Base-by-base conservation (phyloP, 75 land plant genomes). In the Cupressus sempervirens region DNA sequence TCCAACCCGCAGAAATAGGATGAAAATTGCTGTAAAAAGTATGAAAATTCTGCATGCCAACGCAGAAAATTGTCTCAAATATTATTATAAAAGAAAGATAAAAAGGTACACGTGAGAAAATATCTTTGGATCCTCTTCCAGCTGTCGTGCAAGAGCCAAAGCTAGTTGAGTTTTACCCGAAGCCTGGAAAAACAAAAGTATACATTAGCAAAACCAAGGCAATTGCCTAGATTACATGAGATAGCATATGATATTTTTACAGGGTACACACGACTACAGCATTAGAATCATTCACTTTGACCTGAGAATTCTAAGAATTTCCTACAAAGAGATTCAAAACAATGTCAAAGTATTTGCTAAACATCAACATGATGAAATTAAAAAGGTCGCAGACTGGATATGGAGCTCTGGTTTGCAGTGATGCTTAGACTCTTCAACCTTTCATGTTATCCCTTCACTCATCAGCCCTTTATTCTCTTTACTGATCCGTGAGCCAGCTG, bases 111-210 rank as follows among this genome's bases (percentile, higher is more conserved):
- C 84, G 87, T 98, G 98, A 45, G 96, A 92, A 82, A 96, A 88
- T 45, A 94, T 75, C 65, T 87, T 86, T 84, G 84, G 82, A 85
- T 91, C 86, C 58, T 89, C 93, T 84, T 91, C 89, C 53, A 98
- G 86, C 70, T 88, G 91, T 84, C 85, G 93, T 76, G 96, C 98
- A 92, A 93, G 91, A 80, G 95, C 97, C 85, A 81, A 90, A 50
- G 90, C 90, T 84, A 96, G 83, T 83, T 85, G 87, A 62, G 95
- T 93, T 87, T 98, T 98, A 83, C 99, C 99, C 83, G 94, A 98
- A 82, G 97, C 99, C 99, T 97, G 88, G 65, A 65, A 87, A 67
- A 72, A 52, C 7, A 83, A 83, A 83, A 36, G 1, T 80, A 45
- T 41, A 30, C 50, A 80, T 45, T 41, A 80, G 50, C 26, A 80